Percentiles rank a stretch among this genome's conserved stretches.
These are phyloP conservation scores for Smittium mucronatum DNA, from an alignment of 371 early-diverging fungal species.

Conservation along the genomic window DNA sequence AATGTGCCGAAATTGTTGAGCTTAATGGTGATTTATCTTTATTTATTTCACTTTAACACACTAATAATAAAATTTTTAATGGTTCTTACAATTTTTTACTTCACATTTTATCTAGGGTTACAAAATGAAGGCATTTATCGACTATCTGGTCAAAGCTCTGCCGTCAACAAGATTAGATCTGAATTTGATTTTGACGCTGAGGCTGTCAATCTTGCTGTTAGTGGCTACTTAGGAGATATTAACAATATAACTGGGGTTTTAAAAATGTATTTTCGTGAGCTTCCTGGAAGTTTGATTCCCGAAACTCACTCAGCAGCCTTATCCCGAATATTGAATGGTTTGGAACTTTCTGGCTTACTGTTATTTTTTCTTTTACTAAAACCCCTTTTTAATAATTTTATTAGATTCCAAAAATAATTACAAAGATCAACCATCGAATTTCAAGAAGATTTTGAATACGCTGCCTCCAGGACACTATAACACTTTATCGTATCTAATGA, in stretches of 20 bases:
- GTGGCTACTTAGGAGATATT: slow-evolving; percentile 51
- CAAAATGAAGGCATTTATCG: slow-evolving; percentile 69
- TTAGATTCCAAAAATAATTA: background rate
- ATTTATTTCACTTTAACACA: background rate
- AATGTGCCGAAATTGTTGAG: slow-evolving; percentile 68
- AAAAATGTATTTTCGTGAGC: slow-evolving; percentile 80
- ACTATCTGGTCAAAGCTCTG: slow-evolving; percentile 54
- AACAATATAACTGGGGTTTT: slow-evolving; percentile 69
- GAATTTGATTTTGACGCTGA: slow-evolving; percentile 54
- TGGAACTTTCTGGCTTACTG: background rate
- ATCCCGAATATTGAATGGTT: slow-evolving; percentile 41
- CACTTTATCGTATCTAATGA: slow-evolving; percentile 50
- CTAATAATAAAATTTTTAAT: slow-evolving; percentile 9
- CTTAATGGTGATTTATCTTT: slow-evolving; percentile 22
- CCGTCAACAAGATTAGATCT: slow-evolving; percentile 49
- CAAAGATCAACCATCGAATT: background rate
- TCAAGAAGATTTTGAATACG: background rate
- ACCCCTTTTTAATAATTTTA: background rate
- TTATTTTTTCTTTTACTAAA: slow-evolving; percentile 2
- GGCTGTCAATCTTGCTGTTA: slow-evolving; percentile 43
- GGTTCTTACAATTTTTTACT: too few species aligned
- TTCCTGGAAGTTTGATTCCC: slow-evolving; percentile 76
- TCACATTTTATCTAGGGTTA: slow-evolving; percentile 36
- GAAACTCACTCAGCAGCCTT: slow-evolving; percentile 44
- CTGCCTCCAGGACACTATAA: slow-evolving; percentile 38